A percentile compares a stretch with the other conserved stretches of the same genome.
phyloP scores from a whole-genome alignment of 208 protist species.

The Trypanosoma rangeli region DNA sequence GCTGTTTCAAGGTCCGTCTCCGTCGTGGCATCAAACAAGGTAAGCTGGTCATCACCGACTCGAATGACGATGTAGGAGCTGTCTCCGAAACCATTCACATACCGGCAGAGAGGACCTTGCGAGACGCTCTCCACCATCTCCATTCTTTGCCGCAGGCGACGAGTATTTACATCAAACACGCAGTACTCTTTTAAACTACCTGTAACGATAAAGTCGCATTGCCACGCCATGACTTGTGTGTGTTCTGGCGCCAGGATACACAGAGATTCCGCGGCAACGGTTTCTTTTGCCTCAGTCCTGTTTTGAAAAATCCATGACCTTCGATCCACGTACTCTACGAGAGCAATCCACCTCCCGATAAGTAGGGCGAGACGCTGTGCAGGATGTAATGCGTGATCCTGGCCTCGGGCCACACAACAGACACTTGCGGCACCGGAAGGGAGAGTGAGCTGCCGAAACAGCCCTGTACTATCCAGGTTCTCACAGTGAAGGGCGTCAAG shows the following conservation, averaged over 20 bases:
- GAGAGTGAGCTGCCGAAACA: slow-evolving; percentile 8
- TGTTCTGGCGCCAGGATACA: slow-evolving; percentile 7
- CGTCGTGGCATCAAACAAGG: neutral
- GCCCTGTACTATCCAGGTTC: neutral
- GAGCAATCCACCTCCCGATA: neutral
- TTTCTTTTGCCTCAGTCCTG: neutral
- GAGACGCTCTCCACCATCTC: neutral
- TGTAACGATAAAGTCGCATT: slow-evolving; percentile 18
- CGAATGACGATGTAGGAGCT: slow-evolving; percentile 8
- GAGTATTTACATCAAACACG: slow-evolving; percentile 16
- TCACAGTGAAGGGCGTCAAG: slow-evolving; percentile 13
- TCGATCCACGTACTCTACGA: slow-evolving; percentile 13
- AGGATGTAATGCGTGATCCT: neutral
- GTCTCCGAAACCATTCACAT: slow-evolving; percentile 3
- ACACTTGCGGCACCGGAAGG: neutral
- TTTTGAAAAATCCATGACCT: slow-evolving; percentile 3
- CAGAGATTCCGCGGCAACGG: neutral
- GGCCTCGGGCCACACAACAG: slow-evolving; percentile 9
- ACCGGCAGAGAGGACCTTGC: slow-evolving; percentile 8
- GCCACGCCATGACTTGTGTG: slow-evolving; percentile 19
- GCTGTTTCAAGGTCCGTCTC: slow-evolving; percentile 1
- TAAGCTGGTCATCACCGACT: slow-evolving; percentile 7
- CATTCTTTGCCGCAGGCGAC: slow-evolving; percentile 4
- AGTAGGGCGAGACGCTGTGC: slow-evolving; percentile 5
- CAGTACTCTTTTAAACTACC: slow-evolving; percentile 14